Base-by-base conservation (phyloP, 2,329 filamentous ascomycete species). In the Fusarium secorum region DNA sequence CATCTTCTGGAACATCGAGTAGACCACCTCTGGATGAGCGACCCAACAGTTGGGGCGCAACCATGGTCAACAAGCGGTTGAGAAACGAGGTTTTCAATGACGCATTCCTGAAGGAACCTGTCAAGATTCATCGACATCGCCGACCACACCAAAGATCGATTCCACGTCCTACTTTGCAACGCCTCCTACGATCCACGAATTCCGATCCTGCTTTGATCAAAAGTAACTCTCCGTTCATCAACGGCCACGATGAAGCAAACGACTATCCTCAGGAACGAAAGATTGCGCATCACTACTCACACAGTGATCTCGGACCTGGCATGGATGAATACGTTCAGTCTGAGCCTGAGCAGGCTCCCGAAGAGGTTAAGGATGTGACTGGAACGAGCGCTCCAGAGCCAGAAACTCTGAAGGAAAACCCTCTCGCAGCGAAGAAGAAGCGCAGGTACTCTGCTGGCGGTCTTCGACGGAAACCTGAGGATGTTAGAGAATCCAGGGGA, bases 1-100 rank as follows among this genome's bases (percentile, higher is more conserved):
- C 66, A 35, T 64, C 35, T 28, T 63, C 58, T 32, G 72, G 38
- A 22, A 58, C 39, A 41, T 66, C 41, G 51, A 55, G 10, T 28
- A 68, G 82, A 59, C 74, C 85, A 71, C 65, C 80, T 48, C 82
- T 90, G 64, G 86, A 88, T 28, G 85, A 89, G 45, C 83, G 87
- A 24, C 86, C 88, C 11, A 88, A 88, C 71, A 90, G 89, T 75
- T 98, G 95, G 95, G 95, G 95, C 11, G 94, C 94, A 20, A 98
- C 95, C 0, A 95, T 92, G 26, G 93, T 98, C 64, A 98, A 98
- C 78, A 92, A 93, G 75, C 90, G 91, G 64, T 82, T 98, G 41
- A 91, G 95, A 65, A 95, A 97, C 78, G 93, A 97, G 79, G 94
- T 98, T 2, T 91, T 98, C 77, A 93, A 94, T 41, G 95, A 98